Evolutionary conservation across 805 yeast species (phyloP).

Genomic region (Ogataea thermomethanolica): DNA sequence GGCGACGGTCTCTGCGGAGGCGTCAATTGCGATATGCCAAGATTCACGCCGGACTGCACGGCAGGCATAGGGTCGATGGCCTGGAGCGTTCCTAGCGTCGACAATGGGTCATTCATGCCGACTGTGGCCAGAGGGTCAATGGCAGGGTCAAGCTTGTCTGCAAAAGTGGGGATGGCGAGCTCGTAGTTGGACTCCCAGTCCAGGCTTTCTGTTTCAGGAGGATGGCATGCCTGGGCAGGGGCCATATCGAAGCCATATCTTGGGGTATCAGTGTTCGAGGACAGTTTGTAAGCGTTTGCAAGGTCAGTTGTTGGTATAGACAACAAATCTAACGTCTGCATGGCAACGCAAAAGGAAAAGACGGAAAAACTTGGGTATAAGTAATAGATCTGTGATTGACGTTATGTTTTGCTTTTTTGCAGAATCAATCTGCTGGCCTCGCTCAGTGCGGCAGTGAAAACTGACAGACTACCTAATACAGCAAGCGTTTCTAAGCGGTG

Average conservation of each 20-base stretch:
- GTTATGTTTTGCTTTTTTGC: conserved; percentile 4
- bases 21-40: background rate
- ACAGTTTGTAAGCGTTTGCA: too few relatives aligned
- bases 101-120: too few relatives aligned
- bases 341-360: background rate
- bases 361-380: conserved; percentile 1
- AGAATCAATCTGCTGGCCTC: conserved; percentile 1
- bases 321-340: too few relatives aligned
- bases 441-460: conserved; percentile 3
- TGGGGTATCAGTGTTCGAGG: conserved; percentile 1
- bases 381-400: conserved; percentile 5
- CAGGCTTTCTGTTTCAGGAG: conserved; percentile 9
- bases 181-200: conserved; percentile 5
- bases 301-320: too few relatives aligned
- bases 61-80: background rate
- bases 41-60: background rate
- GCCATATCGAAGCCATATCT: conserved; percentile 18
- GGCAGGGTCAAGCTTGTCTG: background rate
- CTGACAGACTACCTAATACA: conserved; percentile 4
- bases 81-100: too few relatives aligned
- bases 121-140: too few relatives aligned
- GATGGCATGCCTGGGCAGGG: conserved; percentile 25
- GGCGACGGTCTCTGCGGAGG: conserved; percentile 1
- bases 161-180: background rate
- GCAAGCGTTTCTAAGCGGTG: background rate